Conservation (phyloP, 1,284 basidiomycete species). For the Leccinum pachyderme region DNA sequence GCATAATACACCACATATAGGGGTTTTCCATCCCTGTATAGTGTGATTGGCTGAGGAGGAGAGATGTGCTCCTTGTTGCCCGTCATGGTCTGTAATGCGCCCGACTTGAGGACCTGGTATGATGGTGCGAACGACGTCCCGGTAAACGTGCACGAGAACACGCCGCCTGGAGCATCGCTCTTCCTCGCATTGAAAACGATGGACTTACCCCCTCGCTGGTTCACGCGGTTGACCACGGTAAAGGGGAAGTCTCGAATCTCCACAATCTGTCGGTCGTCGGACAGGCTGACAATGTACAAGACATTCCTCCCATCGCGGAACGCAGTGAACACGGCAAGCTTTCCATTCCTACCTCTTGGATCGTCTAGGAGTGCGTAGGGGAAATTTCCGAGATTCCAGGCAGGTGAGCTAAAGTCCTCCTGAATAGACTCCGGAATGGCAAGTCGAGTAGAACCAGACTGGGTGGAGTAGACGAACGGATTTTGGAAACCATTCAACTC, state of each 20-base stretch:
- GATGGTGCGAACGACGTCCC: conserved; percentile 21
- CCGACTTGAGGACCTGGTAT: conserved; percentile 25
- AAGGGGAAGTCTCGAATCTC: conserved; percentile 44
- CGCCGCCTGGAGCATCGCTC: conserved; percentile 28
- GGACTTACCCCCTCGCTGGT: conserved; percentile 31
- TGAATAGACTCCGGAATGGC: conserved; percentile 46
- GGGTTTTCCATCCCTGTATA: conserved; percentile 20
- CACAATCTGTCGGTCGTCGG: conserved; percentile 26
- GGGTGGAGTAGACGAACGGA: conserved; percentile 54
- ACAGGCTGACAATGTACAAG: conserved; percentile 48
- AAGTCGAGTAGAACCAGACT: conserved; percentile 30
- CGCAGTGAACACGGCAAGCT: conserved; percentile 46
- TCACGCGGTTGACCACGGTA: conserved; percentile 43
- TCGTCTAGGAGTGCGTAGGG: conserved; percentile 49
- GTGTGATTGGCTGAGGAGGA: conserved; percentile 24
- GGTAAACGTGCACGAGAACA: conserved; percentile 24
- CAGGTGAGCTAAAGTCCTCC: conserved; percentile 58
- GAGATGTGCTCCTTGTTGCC: conserved; percentile 28
- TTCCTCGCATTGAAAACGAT: conserved; percentile 28
- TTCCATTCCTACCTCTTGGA: conserved; percentile 27
- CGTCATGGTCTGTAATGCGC: conserved; percentile 4
- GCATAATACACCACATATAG: conserved; percentile 32
- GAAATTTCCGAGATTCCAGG: conserved; percentile 50
- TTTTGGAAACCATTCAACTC: conserved; percentile 57
- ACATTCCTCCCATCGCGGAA: conserved; percentile 48